These are phyloP conservation scores for Ophiostoma angusticollis DNA, from an alignment of 2,329 filamentous ascomycete species.

Conservation along the genomic window DNA sequence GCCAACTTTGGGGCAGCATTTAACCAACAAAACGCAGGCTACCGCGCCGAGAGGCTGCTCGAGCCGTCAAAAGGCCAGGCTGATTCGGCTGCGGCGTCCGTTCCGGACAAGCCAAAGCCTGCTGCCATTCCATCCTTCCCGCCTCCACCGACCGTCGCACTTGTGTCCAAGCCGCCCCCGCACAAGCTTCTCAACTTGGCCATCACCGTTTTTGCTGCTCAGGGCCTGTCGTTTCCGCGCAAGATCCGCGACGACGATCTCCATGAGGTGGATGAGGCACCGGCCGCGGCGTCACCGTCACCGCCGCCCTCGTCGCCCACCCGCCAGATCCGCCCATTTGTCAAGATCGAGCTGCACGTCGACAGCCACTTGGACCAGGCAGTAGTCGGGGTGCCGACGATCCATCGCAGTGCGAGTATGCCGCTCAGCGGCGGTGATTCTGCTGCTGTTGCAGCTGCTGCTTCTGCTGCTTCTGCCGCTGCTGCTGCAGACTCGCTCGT, in stretches of 20 bases:
- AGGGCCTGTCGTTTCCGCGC: conserved; percentile 55
- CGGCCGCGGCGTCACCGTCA: background rate
- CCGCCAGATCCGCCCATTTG: conserved; percentile 58
- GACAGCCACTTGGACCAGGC: conserved; percentile 33
- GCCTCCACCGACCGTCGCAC: conserved; percentile 5
- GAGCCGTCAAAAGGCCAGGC: conserved; percentile 9
- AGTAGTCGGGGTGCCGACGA: no score
- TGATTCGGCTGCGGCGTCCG: no score
- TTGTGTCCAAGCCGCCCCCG: no score
- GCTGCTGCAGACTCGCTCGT: conserved; percentile 20
- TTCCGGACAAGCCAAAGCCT: conserved; percentile 6
- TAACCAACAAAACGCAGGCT: conserved; percentile 21
- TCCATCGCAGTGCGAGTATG: no score
- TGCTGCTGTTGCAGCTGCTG: no score
- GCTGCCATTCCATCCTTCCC: conserved; percentile 8
- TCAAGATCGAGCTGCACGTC: conserved; percentile 75
- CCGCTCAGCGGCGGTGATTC: no score
- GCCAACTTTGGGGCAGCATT: no score
- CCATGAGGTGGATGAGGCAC: background rate
- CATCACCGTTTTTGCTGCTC: conserved; percentile 64
- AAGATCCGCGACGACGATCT: background rate
- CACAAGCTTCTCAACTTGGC: conserved; percentile 52
- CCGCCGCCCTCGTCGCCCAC: background rate
- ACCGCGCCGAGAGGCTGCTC: conserved; percentile 23
- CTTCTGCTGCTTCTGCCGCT: background rate